Conservation (phyloP, 768 basidiomycete species). For the Mycena floridula region DNA sequence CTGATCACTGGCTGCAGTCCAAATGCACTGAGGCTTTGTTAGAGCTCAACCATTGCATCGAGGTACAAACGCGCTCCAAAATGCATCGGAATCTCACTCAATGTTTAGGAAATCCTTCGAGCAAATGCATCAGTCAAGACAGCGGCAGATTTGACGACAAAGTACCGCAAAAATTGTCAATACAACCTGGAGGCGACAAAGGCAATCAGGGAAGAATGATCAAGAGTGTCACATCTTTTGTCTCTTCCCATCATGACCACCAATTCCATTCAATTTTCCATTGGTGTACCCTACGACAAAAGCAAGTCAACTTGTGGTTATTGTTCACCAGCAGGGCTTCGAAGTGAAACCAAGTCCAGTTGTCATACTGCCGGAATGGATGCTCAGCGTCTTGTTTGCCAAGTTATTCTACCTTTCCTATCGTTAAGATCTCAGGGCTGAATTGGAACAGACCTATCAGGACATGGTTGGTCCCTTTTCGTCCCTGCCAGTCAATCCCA, state of each 20-base stretch:
- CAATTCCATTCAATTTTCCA: slow-evolving; percentile 18
- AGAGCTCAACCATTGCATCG: slow-evolving; percentile 84
- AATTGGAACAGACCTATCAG: slow-evolving; percentile 56
- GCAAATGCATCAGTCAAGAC: slow-evolving; percentile 75
- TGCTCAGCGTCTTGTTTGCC: slow-evolving; percentile 47
- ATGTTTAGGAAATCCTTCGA: slow-evolving; percentile 65
- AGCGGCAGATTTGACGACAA: slow-evolving; percentile 77
- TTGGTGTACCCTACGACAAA: slow-evolving; percentile 30
- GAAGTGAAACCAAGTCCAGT: slow-evolving; percentile 35
- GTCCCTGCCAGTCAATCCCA: too few species aligned
- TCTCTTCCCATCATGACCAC: slow-evolving; percentile 16
- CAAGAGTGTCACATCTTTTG: not conserved
- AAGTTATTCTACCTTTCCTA: slow-evolving; percentile 25
- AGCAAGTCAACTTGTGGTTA: slow-evolving; percentile 56
- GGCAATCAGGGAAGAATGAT: slow-evolving; percentile 25
- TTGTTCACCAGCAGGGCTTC: slow-evolving; percentile 49
- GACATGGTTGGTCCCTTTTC: slow-evolving; percentile 77
- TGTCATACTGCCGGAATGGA: slow-evolving; percentile 42
- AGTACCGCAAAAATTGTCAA: slow-evolving; percentile 89
- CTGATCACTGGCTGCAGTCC: slow-evolving; percentile 42
- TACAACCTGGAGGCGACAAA: slow-evolving; percentile 82
- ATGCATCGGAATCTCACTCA: not conserved
- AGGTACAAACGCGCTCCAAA: slow-evolving; percentile 43
- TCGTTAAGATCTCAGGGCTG: not conserved
- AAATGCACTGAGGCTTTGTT: slow-evolving; percentile 89